Base-by-base conservation (phyloP, 1,284 basidiomycete species). In the Kwoniella shivajii region DNA sequence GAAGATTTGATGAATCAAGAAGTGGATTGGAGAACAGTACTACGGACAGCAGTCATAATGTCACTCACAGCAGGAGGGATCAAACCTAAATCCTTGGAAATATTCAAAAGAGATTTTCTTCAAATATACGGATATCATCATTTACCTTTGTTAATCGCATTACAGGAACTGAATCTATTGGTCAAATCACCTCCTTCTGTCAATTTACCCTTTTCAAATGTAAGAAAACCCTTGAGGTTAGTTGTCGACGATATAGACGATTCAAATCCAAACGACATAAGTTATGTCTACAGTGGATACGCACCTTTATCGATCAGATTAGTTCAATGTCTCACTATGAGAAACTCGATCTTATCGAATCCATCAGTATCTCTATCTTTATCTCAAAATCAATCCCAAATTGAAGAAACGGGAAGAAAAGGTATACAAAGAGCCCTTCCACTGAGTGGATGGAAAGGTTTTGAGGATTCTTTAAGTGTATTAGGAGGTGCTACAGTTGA, bases 251-350 rank as follows among this genome's bases (percentile, higher is more conserved):
- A 97, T 54, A 79, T 81, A 53, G 88, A 87, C 66, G 84, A 85
- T 62, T 69, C 75, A 0, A 65, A 73, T 16, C 93, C 95, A 66
- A 89, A 89, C 70, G 96, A 99, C 76, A 89, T 98, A 69, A 88
- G 90, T 59, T 99, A 91, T 77, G 90, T 91, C 36, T 99, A 97
- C 80, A 96, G 92, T 1, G 96, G 96, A 9, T 99, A 94, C 75
- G 94, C 96, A 2, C 96, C 96, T 11, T 84, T 98, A 61, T 92
- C 88, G 68, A 79, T 97, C 6, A 86, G 96, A 11, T 83, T 99
- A 2, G 88, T 98, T 6, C 95, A 99, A 77, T 95, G 90, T 67
- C 84, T 94, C 24, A 87, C 88, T 45, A 88, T 96, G 80, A 92
- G 92, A 76, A 89, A 89, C 50, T 88, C 89, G 2, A 87, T 97